These are phyloP conservation scores for Phytophthora sojae DNA, from an alignment of 352 stramenopile species.

Conservation along the genomic window DNA sequence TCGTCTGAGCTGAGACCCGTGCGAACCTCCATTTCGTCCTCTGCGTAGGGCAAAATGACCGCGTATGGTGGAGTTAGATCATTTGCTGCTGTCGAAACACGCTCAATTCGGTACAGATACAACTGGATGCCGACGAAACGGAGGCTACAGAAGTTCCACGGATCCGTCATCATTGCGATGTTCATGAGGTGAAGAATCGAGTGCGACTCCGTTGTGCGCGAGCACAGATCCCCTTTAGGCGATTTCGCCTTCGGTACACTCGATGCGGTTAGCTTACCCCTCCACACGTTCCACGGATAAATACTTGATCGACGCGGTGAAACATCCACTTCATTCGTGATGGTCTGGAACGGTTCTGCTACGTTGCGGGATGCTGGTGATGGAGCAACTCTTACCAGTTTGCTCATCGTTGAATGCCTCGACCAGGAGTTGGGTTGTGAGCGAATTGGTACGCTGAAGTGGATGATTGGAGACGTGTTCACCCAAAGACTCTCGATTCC, in stretches of 20 bases:
- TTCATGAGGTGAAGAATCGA: constrained; percentile 54
- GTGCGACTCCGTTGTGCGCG: constrained; percentile 14
- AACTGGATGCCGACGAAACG: constrained; percentile 40
- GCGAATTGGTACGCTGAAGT: constrained; percentile 19
- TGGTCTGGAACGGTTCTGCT: background rate
- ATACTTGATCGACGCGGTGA: background rate
- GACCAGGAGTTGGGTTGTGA: background rate
- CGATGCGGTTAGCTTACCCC: background rate
- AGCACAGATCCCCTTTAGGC: constrained; percentile 1
- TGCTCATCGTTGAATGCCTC: background rate
- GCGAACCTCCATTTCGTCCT: constrained; percentile 37
- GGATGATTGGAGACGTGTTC: constrained; percentile 25
- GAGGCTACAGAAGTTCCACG: constrained; percentile 48
- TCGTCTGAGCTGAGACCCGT: constrained; percentile 29
- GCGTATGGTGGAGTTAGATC: constrained; percentile 10
- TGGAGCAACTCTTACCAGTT: constrained; percentile 12
- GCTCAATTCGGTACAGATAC: constrained; percentile 42
- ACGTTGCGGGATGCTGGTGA: background rate
- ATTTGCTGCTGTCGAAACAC: background rate
- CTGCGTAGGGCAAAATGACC: constrained; percentile 41
- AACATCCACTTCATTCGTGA: background rate
- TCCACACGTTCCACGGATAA: constrained; percentile 14
- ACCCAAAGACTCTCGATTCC: constrained; percentile 33
- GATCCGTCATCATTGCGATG: constrained; percentile 61
- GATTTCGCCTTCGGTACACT: constrained; percentile 6